phyloP scores from a whole-genome alignment of 768 basidiomycete genomes.

The Hortiboletus flavorubellus region DNA sequence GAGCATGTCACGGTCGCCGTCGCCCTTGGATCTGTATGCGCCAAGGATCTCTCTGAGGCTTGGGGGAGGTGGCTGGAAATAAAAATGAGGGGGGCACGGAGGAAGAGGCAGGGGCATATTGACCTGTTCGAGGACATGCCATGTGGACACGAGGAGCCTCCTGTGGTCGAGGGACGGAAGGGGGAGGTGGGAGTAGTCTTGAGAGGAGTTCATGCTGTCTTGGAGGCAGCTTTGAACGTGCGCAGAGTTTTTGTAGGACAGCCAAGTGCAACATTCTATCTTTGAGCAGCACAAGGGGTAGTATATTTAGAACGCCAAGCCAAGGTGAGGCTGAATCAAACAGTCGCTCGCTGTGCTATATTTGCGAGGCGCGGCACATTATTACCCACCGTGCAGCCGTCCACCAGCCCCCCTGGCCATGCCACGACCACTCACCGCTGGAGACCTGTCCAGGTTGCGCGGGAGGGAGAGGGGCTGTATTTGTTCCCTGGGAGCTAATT shows the following conservation, averaged over 20 bases:
- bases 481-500: slow-evolving; percentile 19
- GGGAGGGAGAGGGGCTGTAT: not conserved
- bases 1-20: slow-evolving; percentile 90
- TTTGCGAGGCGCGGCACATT: slow-evolving; percentile 16
- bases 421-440: not conserved
- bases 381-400: not conserved
- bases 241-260: slow-evolving; percentile 38
- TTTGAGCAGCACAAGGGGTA: slow-evolving; percentile 34
- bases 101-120: not conserved
- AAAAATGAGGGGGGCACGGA: not conserved
- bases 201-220: slow-evolving; percentile 28
- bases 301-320: slow-evolving; percentile 47
- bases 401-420: too few relatives aligned
- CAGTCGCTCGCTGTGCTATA: slow-evolving; percentile 14
- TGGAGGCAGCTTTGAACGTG: slow-evolving; percentile 12
- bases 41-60: slow-evolving; percentile 80
- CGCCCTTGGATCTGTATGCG: slow-evolving; percentile 81
- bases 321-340: slow-evolving; percentile 37
- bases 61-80: slow-evolving; percentile 66
- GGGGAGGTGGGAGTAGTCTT: slow-evolving; percentile 14
- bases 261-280: slow-evolving; percentile 47
- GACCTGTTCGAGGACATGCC: slow-evolving; percentile 49
- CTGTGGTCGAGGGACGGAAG: slow-evolving; percentile 22
- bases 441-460: not conserved
- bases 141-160: slow-evolving; percentile 41